These are phyloP conservation scores for Lecanicillium sp. DNA, from an alignment of 2,329 filamentous ascomycete species.

Conservation along the genomic window DNA sequence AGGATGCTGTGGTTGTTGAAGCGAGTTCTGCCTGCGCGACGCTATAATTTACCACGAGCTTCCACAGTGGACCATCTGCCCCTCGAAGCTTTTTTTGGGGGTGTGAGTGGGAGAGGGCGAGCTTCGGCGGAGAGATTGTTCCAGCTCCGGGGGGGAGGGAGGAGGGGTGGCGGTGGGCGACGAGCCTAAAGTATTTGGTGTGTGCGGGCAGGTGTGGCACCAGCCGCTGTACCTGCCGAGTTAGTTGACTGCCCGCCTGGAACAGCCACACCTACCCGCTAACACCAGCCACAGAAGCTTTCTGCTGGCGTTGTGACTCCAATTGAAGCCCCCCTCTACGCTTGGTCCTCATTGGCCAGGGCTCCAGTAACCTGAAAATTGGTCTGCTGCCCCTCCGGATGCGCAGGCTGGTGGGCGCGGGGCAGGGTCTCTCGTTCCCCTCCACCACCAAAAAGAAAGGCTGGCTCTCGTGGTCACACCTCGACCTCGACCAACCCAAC, in stretches of 20 bases:
- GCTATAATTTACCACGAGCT: conserved; percentile 13
- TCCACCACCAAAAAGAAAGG: conserved; percentile 13
- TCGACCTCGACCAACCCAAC: not conserved
- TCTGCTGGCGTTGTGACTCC: too few species aligned
- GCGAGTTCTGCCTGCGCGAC: conserved; percentile 12
- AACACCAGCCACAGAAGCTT: too few species aligned
- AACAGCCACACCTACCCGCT: too few species aligned
- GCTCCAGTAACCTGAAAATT: conserved; percentile 7
- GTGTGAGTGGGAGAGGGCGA: too few species aligned
- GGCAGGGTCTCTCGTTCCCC: conserved; percentile 12
- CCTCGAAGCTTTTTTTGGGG: conserved; percentile 13
- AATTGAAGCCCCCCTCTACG: too few species aligned
- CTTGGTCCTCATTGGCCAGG: conserved; percentile 10
- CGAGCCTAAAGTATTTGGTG: not conserved
- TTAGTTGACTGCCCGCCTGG: too few species aligned
- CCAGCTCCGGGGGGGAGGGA: conserved; percentile 7
- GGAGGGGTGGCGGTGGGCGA: not conserved
- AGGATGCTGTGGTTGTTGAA: conserved; percentile 9
- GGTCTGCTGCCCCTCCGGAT: conserved; percentile 10
- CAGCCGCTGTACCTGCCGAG: too few species aligned
- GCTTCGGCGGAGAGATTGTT: conserved; percentile 11
- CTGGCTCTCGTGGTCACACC: conserved; percentile 9
- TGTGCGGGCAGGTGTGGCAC: not conserved
- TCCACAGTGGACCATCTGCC: conserved; percentile 14
- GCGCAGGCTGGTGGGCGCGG: conserved; percentile 8